Evolutionary conservation across 495 filamentous ascomycete species (phyloP), one percentile per base, ranked within the genome.

Genomic region (Aspergillus egyptiacus): DNA sequence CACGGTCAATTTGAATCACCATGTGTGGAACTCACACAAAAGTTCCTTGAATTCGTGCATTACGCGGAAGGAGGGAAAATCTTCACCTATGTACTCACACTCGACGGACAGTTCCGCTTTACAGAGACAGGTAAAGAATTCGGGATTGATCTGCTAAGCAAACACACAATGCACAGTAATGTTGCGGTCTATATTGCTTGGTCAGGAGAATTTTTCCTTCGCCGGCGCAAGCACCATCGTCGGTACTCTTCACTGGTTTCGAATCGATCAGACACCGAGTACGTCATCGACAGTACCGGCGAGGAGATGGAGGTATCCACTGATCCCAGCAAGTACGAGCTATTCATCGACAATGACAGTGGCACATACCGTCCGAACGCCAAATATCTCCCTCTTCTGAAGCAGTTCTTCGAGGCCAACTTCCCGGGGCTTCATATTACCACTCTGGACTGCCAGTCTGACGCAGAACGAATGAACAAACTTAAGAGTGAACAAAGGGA

Each of bases 91-190:
- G 83, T 96, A 10, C 70, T 97, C 5, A 95, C 89, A 0, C 74
- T 96, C 14, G 91, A 97, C 55, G 85, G 82, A 4, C 73, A 87
- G 25, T 73, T 93, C 56, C 83, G 88, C 18, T 97, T 96, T 66
- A 96, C 91, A 0, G 90, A 95, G 63, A 97, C 91, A 0, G 91
- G 91, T 6, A 89, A 91, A 50, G 89, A 96, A 60, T 95, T 96
- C 47, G 87, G 90, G 23, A 87, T 97, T 47, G 91, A 96, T 60
- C 64, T 97, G 49, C 67, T 97, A 47, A 86, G 81, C 56, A 97
- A 97, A 62, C 91, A 97, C 63, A 94, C 86, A 24, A 90, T 97
- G 85, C 91, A 97, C 60, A 89, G 85, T 59, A 83, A 95, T 66
- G 89, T 94, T 3, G 83, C 82, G 13, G 84, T 85, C 15, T 94